Conservation (phyloP, 257 asterid species). For the Solanum tarapatanum region DNA sequence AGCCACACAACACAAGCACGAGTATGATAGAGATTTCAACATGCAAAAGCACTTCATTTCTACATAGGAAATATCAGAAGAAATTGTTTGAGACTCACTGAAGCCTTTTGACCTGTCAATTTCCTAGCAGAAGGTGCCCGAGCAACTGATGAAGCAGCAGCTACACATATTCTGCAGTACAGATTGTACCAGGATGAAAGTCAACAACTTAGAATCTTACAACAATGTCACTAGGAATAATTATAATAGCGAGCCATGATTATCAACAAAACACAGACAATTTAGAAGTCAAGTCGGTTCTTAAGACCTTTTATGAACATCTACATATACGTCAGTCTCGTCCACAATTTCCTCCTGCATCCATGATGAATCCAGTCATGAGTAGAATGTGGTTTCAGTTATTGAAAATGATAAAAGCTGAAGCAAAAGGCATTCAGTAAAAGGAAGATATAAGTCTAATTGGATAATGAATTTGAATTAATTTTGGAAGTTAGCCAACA, state of each 20-base stretch:
- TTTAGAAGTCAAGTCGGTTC: neutral
- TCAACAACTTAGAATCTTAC: neutral
- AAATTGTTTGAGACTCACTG: slow-evolving; percentile 17
- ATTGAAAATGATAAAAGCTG: neutral
- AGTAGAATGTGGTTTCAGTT: neutral
- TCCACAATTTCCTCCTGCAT: slow-evolving; percentile 95
- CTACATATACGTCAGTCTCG: slow-evolving; percentile 87
- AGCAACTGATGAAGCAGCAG: slow-evolving; percentile 87
- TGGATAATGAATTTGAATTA: neutral
- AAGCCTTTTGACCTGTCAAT: slow-evolving; percentile 28
- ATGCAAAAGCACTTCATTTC: neutral
- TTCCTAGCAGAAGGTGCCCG: slow-evolving; percentile 60
- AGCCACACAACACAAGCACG: neutral
- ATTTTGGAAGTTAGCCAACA: neutral
- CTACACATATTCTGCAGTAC: slow-evolving; percentile 76
- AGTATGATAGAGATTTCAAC: neutral
- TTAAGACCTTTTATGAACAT: slow-evolving; percentile 82
- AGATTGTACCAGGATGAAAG: neutral
- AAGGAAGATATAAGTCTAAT: neutral
- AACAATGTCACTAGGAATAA: neutral
- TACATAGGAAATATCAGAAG: neutral
- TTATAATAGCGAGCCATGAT: neutral
- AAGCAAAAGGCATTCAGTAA: neutral
- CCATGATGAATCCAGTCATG: neutral
- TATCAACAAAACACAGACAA: neutral